Evolutionary conservation across 768 basidiomycete species (phyloP).

Genomic region (Lenzites betulinus): DNA sequence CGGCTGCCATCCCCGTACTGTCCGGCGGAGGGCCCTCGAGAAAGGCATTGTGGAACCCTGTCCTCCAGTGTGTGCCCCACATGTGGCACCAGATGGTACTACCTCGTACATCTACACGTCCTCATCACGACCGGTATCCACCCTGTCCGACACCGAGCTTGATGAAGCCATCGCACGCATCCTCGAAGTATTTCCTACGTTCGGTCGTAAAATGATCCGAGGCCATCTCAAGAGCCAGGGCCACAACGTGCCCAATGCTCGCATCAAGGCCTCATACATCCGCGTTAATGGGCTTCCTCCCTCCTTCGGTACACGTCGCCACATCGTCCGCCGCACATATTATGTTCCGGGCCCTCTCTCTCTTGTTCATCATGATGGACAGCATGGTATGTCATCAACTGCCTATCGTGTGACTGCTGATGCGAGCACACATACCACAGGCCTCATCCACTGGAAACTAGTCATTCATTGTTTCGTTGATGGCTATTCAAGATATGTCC

Average conservation of each 20-base stretch:
- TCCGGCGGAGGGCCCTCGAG: conserved; percentile 24
- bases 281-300: conserved; percentile 23
- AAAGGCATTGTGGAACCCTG: conserved; percentile 22
- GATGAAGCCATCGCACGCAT: conserved; percentile 10
- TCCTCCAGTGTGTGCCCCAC: conserved; percentile 13
- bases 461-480: conserved; percentile 47
- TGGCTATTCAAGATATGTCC: conserved; percentile 35
- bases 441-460: conserved; percentile 39
- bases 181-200: conserved; percentile 22
- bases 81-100: neutral
- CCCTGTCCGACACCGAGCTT: conserved; percentile 11
- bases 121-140: conserved; percentile 1
- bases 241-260: conserved; percentile 14
- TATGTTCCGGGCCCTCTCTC: conserved; percentile 38
- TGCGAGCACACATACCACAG: conserved; percentile 32
- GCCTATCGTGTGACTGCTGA: conserved; percentile 22
- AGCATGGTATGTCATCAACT: conserved; percentile 35
- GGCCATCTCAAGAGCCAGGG: conserved; percentile 21
- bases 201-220: conserved; percentile 24
- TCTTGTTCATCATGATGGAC: conserved; percentile 42
- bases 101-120: neutral
- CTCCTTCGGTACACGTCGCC: conserved; percentile 18
- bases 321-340: conserved; percentile 32
- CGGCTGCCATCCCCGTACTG: conserved; percentile 13
- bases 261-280: conserved; percentile 19